Percentiles rank a stretch among this genome's conserved stretches.
phyloP scores from a whole-genome alignment of 208 protist species.

The Vickermania ingenoplastis region DNA sequence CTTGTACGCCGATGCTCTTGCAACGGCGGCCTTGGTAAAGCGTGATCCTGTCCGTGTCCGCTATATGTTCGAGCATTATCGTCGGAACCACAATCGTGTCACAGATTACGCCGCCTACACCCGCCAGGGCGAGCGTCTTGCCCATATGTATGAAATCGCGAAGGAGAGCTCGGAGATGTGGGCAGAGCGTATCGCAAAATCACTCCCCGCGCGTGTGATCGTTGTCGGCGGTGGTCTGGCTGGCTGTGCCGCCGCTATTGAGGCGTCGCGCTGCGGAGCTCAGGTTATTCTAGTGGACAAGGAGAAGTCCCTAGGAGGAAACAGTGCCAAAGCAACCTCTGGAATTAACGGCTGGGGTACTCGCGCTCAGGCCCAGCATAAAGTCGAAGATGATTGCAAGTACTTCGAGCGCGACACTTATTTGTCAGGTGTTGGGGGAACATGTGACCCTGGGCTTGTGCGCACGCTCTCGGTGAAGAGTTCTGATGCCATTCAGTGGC shows the following conservation, averaged over 20 bases:
- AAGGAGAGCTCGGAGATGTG: conserved; percentile 20
- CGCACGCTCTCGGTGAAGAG: conserved; percentile 46
- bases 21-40: conserved; percentile 29
- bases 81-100: conserved; percentile 32
- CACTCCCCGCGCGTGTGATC: conserved; percentile 29
- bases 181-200: conserved; percentile 20
- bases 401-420: conserved; percentile 56
- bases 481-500: conserved; percentile 45
- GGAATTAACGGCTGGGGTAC: conserved; percentile 88
- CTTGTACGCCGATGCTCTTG: conserved; percentile 50
- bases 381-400: conserved; percentile 30
- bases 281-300: conserved; percentile 80
- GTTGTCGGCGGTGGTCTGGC: conserved; percentile 59
- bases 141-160: conserved; percentile 38
- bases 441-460: conserved; percentile 47
- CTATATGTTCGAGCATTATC: conserved; percentile 29
- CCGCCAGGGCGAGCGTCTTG: conserved; percentile 19
- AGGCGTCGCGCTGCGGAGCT: conserved; percentile 48
- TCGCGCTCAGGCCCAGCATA: conserved; percentile 40
- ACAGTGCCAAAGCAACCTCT: conserved; percentile 89
- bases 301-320: conserved; percentile 66
- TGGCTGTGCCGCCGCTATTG: conserved; percentile 45
- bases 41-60: conserved; percentile 24
- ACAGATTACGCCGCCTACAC: conserved; percentile 37
- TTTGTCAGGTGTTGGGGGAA: conserved; percentile 31